phyloP scores from a whole-genome alignment of 1,284 basidiomycete genomes.

The Pulveroboletus sp. region DNA sequence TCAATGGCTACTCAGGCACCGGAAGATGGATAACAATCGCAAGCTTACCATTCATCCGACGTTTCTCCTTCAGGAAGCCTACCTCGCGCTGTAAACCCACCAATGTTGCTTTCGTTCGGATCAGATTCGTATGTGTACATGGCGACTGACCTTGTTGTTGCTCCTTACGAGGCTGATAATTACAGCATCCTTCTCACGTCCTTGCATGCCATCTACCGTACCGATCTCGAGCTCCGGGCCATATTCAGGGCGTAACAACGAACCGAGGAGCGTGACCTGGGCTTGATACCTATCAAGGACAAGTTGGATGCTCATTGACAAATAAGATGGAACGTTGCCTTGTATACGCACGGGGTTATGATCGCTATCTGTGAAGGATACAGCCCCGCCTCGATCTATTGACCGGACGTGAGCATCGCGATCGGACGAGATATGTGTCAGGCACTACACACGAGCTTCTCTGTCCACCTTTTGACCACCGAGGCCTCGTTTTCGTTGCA shows the following conservation, averaged over 20 bases:
- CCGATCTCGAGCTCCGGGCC: conserved; percentile 83
- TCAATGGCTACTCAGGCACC: background rate
- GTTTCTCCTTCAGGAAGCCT: conserved; percentile 89
- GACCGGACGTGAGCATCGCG: background rate
- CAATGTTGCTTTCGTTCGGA: background rate
- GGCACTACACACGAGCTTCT: conserved; percentile 61
- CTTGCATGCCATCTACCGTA: conserved; percentile 92
- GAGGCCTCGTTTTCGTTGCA: conserved; percentile 93
- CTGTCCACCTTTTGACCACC: conserved; percentile 81
- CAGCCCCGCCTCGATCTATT: conserved; percentile 71
- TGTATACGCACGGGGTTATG: conserved; percentile 73
- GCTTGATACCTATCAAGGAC: conserved; percentile 72
- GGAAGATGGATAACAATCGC: background rate
- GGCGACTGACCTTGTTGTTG: conserved; percentile 64
- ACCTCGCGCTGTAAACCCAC: conserved; percentile 67
- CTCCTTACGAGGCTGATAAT: conserved; percentile 88
- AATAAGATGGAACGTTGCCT: background rate
- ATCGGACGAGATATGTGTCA: background rate
- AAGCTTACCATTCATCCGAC: conserved; percentile 78
- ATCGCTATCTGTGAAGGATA: conserved; percentile 80
- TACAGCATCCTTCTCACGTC: conserved; percentile 88
- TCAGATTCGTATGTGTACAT: too few relatives aligned
- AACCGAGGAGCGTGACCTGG: conserved; percentile 80
- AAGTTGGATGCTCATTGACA: conserved; percentile 2
- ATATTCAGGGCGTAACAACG: conserved; percentile 66